Base-by-base conservation (phyloP, 192 early-diverging fungal genomes). In the Podila epicladia region DNA sequence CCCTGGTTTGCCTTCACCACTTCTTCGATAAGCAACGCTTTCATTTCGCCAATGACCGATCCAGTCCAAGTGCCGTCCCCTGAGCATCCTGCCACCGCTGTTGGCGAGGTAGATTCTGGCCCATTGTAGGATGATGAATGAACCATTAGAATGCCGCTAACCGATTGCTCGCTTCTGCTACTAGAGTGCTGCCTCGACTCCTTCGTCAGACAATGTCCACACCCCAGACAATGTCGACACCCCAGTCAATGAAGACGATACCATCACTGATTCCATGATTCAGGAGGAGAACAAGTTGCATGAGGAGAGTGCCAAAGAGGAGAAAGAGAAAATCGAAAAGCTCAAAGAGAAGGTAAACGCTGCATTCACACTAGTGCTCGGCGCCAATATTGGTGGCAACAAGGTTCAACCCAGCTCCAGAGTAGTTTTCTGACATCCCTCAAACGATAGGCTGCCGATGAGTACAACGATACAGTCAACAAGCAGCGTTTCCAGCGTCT, bases 401-500 rank as follows among this genome's bases (percentile, higher is more conserved):
- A 15, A 0, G 9, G 3, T 32, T 72, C 77, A 64, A 69, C 24
- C 22, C 9, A 55, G 22, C 17, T 55, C 53, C 22, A 55, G 24
- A 38, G 31, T 64, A 38, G 29, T 45, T 45, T 45, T n/a, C 11
- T 13, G 29, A 20, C 11, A 31, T 31, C 29, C 24, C 50, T 28
- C 24, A 17, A 50, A 29, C 33, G 17, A 24, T 72, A 93, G 89
- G 91, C 94, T 61, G 80, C 90, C 45, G 85, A 83, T 9, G 87
- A 92, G 74, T 94, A 90, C 74, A 87, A 89, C 37, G 72, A 83
- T 0, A 72, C 86, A 24, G 87, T 87, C 50, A 87, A 89, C 38
- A 84, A 88, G 41, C 88, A 94, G 67, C 85, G 93, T 22, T 85
- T 92, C 71, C 89, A 94, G 69, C 90, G 94, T 26, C 84, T 95